Conservation (phyloP, 2,329 filamentous ascomycete species). For the Plectosphaerella sp. region DNA sequence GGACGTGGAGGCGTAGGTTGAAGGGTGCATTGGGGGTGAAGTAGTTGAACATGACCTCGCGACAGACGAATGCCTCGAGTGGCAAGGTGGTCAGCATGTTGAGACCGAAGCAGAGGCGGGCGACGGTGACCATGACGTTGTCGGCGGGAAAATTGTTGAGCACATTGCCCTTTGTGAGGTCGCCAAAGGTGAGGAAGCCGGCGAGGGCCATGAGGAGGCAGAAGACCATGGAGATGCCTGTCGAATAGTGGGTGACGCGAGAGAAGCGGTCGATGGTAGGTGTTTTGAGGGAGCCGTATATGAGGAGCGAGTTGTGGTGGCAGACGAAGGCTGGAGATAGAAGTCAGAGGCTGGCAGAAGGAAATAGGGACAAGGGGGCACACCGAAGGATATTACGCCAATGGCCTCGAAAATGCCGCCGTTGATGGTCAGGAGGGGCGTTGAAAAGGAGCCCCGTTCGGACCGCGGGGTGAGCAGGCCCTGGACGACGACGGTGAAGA, state of each 20-base stretch:
- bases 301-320: conserved; percentile 94
- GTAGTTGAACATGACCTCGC: conserved; percentile 93
- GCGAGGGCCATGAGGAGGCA: conserved; percentile 84
- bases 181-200: conserved; percentile 90
- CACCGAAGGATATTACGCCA: conserved; percentile 96
- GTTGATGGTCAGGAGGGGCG: conserved; percentile 72
- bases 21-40: conserved; percentile 67
- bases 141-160: conserved; percentile 94
- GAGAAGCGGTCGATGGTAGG: conserved; percentile 95
- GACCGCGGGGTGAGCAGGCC: conserved; percentile 69
- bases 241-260: conserved; percentile 89
- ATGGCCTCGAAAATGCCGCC: conserved; percentile 90
- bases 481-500: conserved; percentile 83
- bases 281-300: conserved; percentile 91
- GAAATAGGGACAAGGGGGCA: conserved; percentile 1
- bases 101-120: conserved; percentile 89
- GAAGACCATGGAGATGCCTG: conserved; percentile 82
- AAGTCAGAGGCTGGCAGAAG: conserved; percentile 21
- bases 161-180: conserved; percentile 88
- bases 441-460: conserved; percentile 65
- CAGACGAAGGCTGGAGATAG: conserved; percentile 54
- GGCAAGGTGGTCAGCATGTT: conserved; percentile 99
- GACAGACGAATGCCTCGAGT: conserved; percentile 94
- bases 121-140: conserved; percentile 91
- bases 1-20: conserved; percentile 76